Percentiles rank a stretch among this genome's conserved stretches.
Conservation (phyloP, 495 filamentous ascomycete genomes). For the Jackrogersella multiformis region DNA sequence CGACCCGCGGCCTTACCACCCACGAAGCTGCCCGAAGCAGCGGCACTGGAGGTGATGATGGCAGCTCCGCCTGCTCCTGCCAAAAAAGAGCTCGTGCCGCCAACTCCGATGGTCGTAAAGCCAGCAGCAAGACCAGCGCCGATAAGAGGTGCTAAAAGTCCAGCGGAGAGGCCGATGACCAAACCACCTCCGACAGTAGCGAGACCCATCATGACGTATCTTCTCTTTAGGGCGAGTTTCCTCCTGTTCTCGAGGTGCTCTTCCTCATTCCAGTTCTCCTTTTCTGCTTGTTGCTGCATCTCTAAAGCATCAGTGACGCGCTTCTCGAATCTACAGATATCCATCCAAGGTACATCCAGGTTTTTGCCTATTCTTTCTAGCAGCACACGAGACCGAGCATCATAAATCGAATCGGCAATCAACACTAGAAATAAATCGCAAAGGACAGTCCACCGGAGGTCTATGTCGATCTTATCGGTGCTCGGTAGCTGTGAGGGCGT, state of each 20-base stretch:
- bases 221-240: constrained; percentile 79
- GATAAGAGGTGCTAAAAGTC: constrained; percentile 91
- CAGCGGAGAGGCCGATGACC: constrained; percentile 95
- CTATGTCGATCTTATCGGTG: constrained; percentile 88
- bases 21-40: constrained; percentile 85
- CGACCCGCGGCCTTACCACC: constrained; percentile 85
- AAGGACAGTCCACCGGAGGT: constrained; percentile 95
- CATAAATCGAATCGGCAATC: constrained; percentile 94
- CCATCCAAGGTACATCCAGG: constrained; percentile 86
- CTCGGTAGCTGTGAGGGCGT: constrained; percentile 82
- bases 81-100: constrained; percentile 87
- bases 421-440: constrained; percentile 96
- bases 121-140: constrained; percentile 94
- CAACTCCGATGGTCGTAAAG: constrained; percentile 92
- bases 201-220: constrained; percentile 94
- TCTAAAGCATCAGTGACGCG: constrained; percentile 95
- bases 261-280: constrained; percentile 97
- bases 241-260: constrained; percentile 90
- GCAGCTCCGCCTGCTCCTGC: constrained; percentile 93
- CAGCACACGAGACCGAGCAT: constrained; percentile 84
- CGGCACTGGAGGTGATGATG: constrained; percentile 88
- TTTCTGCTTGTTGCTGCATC: constrained; percentile 91
- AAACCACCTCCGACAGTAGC: constrained; percentile 95
- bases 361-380: constrained; percentile 83
- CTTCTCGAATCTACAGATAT: constrained; percentile 97